phyloP scores from a whole-genome alignment of 768 basidiomycete genomes.

The Hebeloma cylindrosporum region DNA sequence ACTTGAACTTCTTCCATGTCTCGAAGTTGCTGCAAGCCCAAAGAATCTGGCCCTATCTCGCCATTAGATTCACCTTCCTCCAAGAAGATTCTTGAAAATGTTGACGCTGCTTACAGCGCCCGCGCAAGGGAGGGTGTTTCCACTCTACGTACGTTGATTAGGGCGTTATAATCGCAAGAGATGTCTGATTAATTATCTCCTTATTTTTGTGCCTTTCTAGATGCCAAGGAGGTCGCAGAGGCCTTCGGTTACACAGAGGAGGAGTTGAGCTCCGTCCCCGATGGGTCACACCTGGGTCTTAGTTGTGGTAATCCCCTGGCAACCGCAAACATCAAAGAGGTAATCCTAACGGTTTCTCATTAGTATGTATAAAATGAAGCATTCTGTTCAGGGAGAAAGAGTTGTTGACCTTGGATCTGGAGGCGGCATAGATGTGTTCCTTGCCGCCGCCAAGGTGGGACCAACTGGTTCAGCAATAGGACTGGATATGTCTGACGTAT shows the following conservation, averaged over 20 bases:
- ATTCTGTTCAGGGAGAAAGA: slow-evolving; percentile 49
- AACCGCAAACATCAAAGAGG: slow-evolving; percentile 46
- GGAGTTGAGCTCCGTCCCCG: slow-evolving; percentile 43
- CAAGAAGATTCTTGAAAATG: slow-evolving; percentile 21
- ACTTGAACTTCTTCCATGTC: too few species aligned
- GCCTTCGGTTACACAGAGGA: slow-evolving; percentile 50
- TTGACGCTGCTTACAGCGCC: slow-evolving; percentile 36
- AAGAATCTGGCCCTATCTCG: too few species aligned
- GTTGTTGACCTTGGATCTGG: slow-evolving; percentile 60
- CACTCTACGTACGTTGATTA: slow-evolving; percentile 22
- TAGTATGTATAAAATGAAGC: not conserved
- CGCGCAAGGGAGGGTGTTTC: slow-evolving; percentile 27
- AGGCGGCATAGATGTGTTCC: slow-evolving; percentile 55
- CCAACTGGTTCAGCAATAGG: slow-evolving; percentile 51
- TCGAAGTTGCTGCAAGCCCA: too few species aligned
- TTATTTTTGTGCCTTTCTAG: slow-evolving; percentile 12
- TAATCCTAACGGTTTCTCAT: slow-evolving; percentile 14
- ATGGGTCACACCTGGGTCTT: slow-evolving; percentile 47
- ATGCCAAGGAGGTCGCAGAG: slow-evolving; percentile 36
- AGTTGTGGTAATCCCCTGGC: slow-evolving; percentile 56
- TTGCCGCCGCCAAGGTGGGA: slow-evolving; percentile 52
- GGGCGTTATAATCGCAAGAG: too few species aligned
- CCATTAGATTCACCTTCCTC: too few species aligned
- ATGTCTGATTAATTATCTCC: not conserved
- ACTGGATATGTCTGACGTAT: slow-evolving; percentile 50